A percentile compares a stretch with the other conserved stretches of the same genome.
phyloP scores from a whole-genome alignment of 257 asterid species.

The Scutellaria barbata region DNA sequence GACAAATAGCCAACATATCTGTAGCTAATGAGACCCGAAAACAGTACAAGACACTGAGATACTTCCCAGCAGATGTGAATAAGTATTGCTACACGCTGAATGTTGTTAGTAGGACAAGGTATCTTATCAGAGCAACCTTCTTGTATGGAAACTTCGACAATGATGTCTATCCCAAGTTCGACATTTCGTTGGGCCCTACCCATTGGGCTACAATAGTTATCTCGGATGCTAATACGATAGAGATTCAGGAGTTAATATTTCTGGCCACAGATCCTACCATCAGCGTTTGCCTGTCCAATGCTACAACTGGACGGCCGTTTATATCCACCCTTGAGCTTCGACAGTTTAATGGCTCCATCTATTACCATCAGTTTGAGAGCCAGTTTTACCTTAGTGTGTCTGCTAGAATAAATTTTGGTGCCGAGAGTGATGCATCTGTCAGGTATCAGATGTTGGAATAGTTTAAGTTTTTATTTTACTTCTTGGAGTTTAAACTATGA shows the following conservation, averaged over 20 bases:
- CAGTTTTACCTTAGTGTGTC: conserved; percentile 81
- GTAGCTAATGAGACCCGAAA: conserved; percentile 67
- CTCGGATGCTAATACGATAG: conserved; percentile 78
- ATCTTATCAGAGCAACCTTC: conserved; percentile 88
- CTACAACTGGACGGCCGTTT: conserved; percentile 94
- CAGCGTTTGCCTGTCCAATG: conserved; percentile 92
- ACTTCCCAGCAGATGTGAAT: conserved; percentile 79
- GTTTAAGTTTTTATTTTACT: not conserved
- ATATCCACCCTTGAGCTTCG: conserved; percentile 98
- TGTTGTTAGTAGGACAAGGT: conserved; percentile 78
- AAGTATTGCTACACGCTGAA: conserved; percentile 86
- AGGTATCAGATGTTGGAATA: conserved; percentile 49
- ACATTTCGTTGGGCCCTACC: conserved; percentile 87
- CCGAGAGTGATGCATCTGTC: conserved; percentile 70
- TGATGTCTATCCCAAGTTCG: conserved; percentile 90
- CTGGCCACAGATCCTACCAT: conserved; percentile 78
- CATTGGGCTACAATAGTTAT: conserved; percentile 90
- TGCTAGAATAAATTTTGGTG: conserved; percentile 96
- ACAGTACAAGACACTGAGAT: conserved; percentile 75
- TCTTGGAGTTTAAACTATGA: conserved; percentile 2
- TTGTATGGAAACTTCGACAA: conserved; percentile 86
- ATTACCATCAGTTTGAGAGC: conserved; percentile 65
- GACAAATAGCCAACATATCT: conserved; percentile 60
- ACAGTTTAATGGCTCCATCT: conserved; percentile 86
- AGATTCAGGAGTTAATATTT: conserved; percentile 83